phyloP scores from a whole-genome alignment of 148 eudicot species.

The Fallopia convolvulus region DNA sequence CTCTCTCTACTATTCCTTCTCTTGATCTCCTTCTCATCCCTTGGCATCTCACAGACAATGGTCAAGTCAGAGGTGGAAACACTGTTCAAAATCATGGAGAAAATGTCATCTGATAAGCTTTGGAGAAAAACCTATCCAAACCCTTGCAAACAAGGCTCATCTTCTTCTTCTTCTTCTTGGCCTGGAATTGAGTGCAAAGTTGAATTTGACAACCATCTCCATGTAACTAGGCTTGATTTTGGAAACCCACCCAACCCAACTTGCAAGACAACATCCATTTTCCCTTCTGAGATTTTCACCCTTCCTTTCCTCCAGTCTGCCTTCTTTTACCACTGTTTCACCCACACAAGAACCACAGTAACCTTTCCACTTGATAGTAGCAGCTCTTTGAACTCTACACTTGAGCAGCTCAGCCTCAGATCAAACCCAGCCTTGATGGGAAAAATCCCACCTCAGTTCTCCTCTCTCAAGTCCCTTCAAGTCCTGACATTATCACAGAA shows the following conservation, averaged over 20 bases:
- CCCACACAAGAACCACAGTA: conserved; percentile 34
- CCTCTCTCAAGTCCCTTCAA: conserved; percentile 45
- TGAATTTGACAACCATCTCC: conserved; percentile 32
- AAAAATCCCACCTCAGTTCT: conserved; percentile 51
- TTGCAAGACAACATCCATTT: conserved; percentile 42
- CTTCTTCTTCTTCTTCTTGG: conserved; percentile 57
- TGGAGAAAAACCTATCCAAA: conserved; percentile 56
- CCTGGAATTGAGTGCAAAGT: conserved; percentile 70
- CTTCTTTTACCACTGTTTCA: conserved; percentile 67
- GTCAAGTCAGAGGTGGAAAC: conserved; percentile 46
- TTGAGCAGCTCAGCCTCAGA: conserved; percentile 67
- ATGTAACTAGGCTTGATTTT: conserved; percentile 68
- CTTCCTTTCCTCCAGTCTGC: conserved; percentile 61
- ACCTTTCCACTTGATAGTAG: conserved; percentile 18
- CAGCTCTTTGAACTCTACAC: conserved; percentile 16
- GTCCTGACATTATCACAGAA: conserved; percentile 76
- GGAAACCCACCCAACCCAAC: conserved; percentile 61
- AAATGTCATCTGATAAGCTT: conserved; percentile 46
- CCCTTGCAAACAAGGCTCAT: conserved; percentile 53
- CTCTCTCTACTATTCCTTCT: conserved; percentile 3
- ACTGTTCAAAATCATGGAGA: conserved; percentile 58
- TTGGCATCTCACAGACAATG: conserved; percentile 24
- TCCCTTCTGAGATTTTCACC: conserved; percentile 54
- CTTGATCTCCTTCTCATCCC: not conserved
- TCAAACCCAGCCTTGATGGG: conserved; percentile 55